Conservation (phyloP, 164 flowering plant genomes). For the Magnolia kwangsiensis region DNA sequence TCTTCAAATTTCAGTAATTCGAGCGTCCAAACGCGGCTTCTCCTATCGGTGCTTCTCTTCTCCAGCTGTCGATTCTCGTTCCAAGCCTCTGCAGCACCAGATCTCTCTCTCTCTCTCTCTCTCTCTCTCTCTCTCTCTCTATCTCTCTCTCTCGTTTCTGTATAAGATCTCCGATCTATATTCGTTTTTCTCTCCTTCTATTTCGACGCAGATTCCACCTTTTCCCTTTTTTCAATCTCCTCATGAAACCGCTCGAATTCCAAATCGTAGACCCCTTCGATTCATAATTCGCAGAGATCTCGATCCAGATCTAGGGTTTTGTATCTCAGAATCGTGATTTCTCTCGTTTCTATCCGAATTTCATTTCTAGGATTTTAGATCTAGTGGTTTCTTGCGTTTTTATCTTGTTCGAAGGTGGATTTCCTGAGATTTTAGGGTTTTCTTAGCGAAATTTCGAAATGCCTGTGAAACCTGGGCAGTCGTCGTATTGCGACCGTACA, state of each 20-base stretch:
- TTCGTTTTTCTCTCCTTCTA: neutral
- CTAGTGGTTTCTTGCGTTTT: neutral
- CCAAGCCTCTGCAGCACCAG: neutral
- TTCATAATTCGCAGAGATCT: neutral
- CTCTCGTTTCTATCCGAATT: neutral
- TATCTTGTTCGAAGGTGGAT: neutral
- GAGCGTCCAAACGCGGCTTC: no score
- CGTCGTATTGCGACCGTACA: conserved; percentile 87
- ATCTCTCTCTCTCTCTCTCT: neutral
- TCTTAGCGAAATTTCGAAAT: conserved; percentile 9
- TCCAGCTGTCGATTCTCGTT: neutral
- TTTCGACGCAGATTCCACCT: neutral
- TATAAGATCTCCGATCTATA: neutral
- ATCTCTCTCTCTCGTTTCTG: neutral
- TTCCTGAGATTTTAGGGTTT: neutral
- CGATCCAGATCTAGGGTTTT: conserved; percentile 8
- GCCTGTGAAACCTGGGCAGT: conserved; percentile 45
- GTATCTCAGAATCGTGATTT: neutral
- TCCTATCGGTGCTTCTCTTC: neutral
- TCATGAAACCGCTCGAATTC: neutral
- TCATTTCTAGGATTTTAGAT: neutral
- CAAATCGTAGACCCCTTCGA: neutral
- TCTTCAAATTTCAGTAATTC: no score
- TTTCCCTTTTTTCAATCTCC: neutral
- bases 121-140: neutral